phyloP scores from a whole-genome alignment of 2,329 filamentous ascomycete genomes.

The Fragosphaeria purpurea region DNA sequence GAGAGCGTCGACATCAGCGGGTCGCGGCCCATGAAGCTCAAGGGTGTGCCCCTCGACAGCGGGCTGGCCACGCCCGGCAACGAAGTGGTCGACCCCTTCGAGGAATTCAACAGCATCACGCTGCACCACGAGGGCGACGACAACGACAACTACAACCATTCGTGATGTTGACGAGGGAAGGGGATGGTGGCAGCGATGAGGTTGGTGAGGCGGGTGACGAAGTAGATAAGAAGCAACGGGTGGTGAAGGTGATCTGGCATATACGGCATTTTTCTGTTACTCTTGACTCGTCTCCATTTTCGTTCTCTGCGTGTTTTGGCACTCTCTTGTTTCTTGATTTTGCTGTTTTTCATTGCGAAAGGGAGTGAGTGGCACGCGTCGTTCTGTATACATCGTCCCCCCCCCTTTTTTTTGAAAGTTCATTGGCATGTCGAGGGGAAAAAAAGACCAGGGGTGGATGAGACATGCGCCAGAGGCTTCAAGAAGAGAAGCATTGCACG shows the following conservation, averaged over 20 bases:
- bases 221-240: neutral
- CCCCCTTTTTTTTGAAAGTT: neutral
- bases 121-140: conserved; percentile 93
- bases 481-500: no score
- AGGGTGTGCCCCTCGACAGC: conserved; percentile 79
- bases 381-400: neutral
- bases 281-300: no score
- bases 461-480: no score
- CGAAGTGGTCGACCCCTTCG: conserved; percentile 77
- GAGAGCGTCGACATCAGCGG: conserved; percentile 80
- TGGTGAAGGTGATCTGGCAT: neutral
- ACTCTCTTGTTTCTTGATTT: neutral
- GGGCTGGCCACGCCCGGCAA: conserved; percentile 75
- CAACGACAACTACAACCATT: conserved; percentile 26
- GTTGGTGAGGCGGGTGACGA: no score
- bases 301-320: neutral
- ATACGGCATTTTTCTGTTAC: neutral
- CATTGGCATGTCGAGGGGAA: neutral
- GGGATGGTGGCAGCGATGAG: neutral
- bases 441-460: no score
- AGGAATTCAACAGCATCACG: conserved; percentile 98
- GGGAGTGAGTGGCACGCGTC: no score
- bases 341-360: neutral
- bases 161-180: conserved; percentile 5
- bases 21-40: conserved; percentile 42